These are phyloP conservation scores for Candida albicans DNA, from an alignment of 1,139 yeast genomes.

Conservation along the genomic window DNA sequence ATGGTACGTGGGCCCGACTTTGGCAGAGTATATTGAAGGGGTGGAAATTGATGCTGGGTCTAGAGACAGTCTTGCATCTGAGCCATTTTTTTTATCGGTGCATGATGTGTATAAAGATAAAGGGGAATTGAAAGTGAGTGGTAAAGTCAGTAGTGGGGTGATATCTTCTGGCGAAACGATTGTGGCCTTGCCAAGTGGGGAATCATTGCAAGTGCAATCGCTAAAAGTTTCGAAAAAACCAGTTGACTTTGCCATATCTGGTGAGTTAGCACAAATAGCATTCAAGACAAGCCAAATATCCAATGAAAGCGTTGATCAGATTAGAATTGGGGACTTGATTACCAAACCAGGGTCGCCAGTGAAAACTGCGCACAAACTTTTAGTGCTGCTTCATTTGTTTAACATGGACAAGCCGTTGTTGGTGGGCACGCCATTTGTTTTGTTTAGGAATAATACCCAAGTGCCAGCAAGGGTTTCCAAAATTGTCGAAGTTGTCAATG, in stretches of 20 bases:
- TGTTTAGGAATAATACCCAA: conserved; percentile 80
- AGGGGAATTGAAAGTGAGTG: conserved; percentile 54
- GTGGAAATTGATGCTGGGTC: conserved; percentile 23
- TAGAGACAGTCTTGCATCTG: conserved; percentile 23
- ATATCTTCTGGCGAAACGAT: conserved; percentile 78
- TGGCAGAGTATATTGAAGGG: conserved; percentile 56
- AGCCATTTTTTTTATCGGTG: conserved; percentile 50
- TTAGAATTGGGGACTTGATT: conserved; percentile 68
- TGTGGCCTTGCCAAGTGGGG: conserved; percentile 54
- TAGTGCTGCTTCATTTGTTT: conserved; percentile 62
- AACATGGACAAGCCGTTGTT: conserved; percentile 72
- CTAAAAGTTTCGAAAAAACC: conserved; percentile 26
- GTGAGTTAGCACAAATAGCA: conserved; percentile 66
- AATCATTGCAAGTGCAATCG: conserved; percentile 33
- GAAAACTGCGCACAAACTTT: conserved; percentile 50
- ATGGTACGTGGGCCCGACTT: conserved; percentile 71
- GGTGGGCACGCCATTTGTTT: conserved; percentile 78
- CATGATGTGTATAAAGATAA: conserved; percentile 40
- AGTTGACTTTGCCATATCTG: conserved; percentile 56
- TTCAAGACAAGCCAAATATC: conserved; percentile 47
- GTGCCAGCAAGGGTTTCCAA: conserved; percentile 69
- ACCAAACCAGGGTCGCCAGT: conserved; percentile 51
- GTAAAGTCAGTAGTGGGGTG: conserved; percentile 74
- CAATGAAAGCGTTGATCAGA: conserved; percentile 51
- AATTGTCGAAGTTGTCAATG: conserved; percentile 47